Percentiles rank a stretch among this genome's conserved stretches.
Evolutionary conservation across 2,329 filamentous ascomycete genomes (phyloP).

Genomic region (Fusarium torulosum): DNA sequence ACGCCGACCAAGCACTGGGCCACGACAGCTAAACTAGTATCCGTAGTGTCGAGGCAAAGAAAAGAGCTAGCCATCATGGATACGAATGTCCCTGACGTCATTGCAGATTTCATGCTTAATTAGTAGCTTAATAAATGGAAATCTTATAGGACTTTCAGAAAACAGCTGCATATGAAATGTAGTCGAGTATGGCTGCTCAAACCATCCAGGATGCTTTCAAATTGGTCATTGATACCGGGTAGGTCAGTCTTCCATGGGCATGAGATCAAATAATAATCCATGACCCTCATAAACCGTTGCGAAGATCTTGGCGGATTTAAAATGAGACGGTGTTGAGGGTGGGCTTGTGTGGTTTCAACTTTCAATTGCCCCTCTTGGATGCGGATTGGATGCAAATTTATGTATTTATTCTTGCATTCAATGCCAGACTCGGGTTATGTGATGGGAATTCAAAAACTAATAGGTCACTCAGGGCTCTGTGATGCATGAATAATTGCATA

Average conservation of each 20-base stretch:
- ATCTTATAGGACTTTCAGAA: background rate
- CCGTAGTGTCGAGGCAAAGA: no score
- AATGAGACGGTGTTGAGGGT: slow-evolving; percentile 37
- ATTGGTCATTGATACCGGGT: slow-evolving; percentile 2
- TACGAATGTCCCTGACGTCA: slow-evolving; percentile 13
- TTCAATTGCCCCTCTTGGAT: slow-evolving; percentile 29
- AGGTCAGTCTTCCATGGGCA: background rate
- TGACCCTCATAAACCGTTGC: slow-evolving; percentile 19
- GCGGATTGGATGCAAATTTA: background rate
- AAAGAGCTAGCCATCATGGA: background rate
- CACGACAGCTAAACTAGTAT: no score
- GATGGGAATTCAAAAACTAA: background rate
- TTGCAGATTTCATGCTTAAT: slow-evolving; percentile 17
- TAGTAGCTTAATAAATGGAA: slow-evolving; percentile 21
- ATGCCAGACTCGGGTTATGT: background rate
- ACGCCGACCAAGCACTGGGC: no score
- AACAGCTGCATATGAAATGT: background rate
- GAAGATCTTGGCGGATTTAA: slow-evolving; percentile 32
- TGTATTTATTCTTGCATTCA: background rate
- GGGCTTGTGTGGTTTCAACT: slow-evolving; percentile 40
- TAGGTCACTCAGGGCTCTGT: no score
- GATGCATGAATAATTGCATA: no score
- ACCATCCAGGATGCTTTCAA: background rate
- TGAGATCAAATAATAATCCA: slow-evolving; percentile 5
- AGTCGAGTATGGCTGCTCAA: background rate